A percentile compares a stretch with the other conserved stretches of the same genome.
Evolutionary conservation across 495 filamentous ascomycete species (phyloP).

Genomic region (Aspergillus incahuasiensis): DNA sequence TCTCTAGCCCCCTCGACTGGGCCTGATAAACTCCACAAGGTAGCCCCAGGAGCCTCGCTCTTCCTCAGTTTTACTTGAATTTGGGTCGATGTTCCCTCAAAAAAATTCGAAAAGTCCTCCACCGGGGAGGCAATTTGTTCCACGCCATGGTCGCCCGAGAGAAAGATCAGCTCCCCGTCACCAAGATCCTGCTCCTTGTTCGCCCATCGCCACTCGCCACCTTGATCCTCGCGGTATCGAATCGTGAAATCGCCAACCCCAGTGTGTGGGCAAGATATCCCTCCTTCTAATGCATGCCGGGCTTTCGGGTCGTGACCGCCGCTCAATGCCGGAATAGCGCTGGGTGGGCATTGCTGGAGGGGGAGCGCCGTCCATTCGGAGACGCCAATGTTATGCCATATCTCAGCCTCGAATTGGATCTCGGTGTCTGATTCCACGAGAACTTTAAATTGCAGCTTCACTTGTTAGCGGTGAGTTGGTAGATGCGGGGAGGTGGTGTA

Average conservation of each 20-base stretch:
- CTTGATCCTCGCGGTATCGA: slow-evolving; percentile 57
- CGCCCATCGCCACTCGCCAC: slow-evolving; percentile 69
- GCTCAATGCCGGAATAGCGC: slow-evolving; percentile 33
- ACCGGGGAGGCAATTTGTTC: slow-evolving; percentile 11
- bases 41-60: slow-evolving; percentile 66
- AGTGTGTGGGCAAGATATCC: slow-evolving; percentile 28
- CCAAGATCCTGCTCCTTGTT: slow-evolving; percentile 54
- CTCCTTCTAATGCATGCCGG: slow-evolving; percentile 33
- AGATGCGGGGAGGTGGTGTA: slow-evolving; percentile 16
- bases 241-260: slow-evolving; percentile 62
- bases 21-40: slow-evolving; percentile 65
- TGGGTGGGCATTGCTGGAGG: slow-evolving; percentile 22
- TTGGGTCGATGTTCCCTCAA: slow-evolving; percentile 53
- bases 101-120: slow-evolving; percentile 54
- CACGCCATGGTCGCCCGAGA: slow-evolving; percentile 6
- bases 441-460: slow-evolving; percentile 55
- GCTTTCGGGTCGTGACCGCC: slow-evolving; percentile 14
- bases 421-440: slow-evolving; percentile 62
- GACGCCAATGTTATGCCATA: slow-evolving; percentile 66
- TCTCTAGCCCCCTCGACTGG: slow-evolving; percentile 49
- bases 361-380: slow-evolving; percentile 35
- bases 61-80: slow-evolving; percentile 50
- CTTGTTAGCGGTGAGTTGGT: neutral
- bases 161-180: slow-evolving; percentile 61
- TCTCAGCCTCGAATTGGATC: slow-evolving; percentile 63